Evolutionary conservation across 441 rosid species (phyloP).

Genomic region (Oxalis stricta): DNA sequence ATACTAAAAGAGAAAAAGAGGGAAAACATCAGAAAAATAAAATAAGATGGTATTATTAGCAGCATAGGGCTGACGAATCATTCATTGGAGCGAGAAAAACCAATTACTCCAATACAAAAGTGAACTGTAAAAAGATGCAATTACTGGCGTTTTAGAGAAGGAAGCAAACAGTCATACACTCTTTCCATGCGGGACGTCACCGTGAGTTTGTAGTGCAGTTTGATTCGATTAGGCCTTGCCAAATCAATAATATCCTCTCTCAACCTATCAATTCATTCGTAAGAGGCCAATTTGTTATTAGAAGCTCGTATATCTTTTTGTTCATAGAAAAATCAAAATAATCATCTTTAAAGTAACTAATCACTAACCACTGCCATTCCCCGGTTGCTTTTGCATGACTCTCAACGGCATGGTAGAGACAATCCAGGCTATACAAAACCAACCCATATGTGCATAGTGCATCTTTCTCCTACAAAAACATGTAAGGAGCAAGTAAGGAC

Average conservation of each 20-base stretch:
- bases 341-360: neutral
- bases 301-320: neutral
- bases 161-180: conserved; percentile 73
- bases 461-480: conserved; percentile 76
- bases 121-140: neutral
- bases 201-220: conserved; percentile 49
- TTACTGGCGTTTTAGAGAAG: conserved; percentile 37
- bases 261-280: conserved; percentile 38
- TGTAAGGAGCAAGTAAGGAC: conserved; percentile 20
- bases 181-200: conserved; percentile 55
- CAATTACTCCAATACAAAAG: neutral
- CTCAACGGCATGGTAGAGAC: conserved; percentile 58
- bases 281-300: conserved; percentile 5
- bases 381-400: conserved; percentile 67
- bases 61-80: too few relatives aligned
- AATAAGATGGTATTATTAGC: neutral
- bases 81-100: too few relatives aligned
- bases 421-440: conserved; percentile 62
- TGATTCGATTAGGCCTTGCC: conserved; percentile 57
- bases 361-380: conserved; percentile 78
- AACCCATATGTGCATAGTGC: conserved; percentile 72
- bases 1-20: too few relatives aligned
- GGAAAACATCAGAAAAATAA: neutral
- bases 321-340: neutral
- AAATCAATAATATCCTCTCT: conserved; percentile 67